A percentile compares a stretch with the other conserved stretches of the same genome.
Evolutionary conservation across 306 rosid genomes (phyloP).

Genomic region (Corylus americana): DNA sequence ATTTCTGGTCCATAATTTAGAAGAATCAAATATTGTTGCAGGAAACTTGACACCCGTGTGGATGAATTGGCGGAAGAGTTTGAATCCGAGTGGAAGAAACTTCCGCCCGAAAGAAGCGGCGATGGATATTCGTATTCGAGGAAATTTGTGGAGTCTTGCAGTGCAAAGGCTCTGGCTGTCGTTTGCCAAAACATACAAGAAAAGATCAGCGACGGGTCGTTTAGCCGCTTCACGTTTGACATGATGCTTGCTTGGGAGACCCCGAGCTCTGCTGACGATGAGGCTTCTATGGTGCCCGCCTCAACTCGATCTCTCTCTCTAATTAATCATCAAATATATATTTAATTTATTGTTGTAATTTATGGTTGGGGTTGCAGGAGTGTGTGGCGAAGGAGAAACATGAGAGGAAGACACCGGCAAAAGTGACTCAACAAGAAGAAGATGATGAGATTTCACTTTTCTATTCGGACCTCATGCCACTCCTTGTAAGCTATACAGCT

Average conservation of each 20-base stretch:
- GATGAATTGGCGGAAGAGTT: conserved; percentile 66
- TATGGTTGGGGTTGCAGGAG: conserved; percentile 53
- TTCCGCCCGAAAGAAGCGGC: conserved; percentile 21
- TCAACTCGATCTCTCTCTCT: too few relatives aligned
- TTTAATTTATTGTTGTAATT: background rate
- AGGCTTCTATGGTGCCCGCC: conserved; percentile 30
- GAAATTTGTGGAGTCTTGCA: conserved; percentile 69
- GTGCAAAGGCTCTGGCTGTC: conserved; percentile 52
- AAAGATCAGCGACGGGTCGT: conserved; percentile 57
- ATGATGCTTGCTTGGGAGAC: conserved; percentile 93
- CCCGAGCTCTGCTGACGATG: conserved; percentile 55
- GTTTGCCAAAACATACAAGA: conserved; percentile 44
- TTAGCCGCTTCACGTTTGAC: conserved; percentile 68
- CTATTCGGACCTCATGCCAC: conserved; percentile 92
- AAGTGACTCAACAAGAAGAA: conserved; percentile 26
- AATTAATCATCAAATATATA: too few relatives aligned
- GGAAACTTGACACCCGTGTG: conserved; percentile 49
- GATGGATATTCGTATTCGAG: conserved; percentile 50
- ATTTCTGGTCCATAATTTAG: too few relatives aligned
- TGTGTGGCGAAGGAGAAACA: conserved; percentile 66
- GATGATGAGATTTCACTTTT: conserved; percentile 79
- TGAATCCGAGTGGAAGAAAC: conserved; percentile 55
- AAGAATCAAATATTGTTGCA: conserved; percentile 1
- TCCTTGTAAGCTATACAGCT: conserved; percentile 60
- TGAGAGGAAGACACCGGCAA: conserved; percentile 43